Evolutionary conservation across 345 rosid species (phyloP), one percentile per base, ranked within the genome.

Genomic region (Hibiscus trionum): DNA sequence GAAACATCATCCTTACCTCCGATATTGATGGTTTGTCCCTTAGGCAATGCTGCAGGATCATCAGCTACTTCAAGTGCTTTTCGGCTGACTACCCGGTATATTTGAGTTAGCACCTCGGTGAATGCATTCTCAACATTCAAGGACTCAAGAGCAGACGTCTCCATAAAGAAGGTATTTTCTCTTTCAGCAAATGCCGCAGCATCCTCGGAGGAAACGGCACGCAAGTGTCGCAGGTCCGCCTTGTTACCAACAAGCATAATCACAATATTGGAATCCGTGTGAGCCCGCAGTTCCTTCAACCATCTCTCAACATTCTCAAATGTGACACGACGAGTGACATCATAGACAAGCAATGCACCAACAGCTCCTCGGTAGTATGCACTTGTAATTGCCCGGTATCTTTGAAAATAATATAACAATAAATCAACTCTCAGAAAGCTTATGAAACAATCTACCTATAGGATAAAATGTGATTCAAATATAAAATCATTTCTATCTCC

Each of bases 261-360:
- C 58, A 90, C 96, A 11, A 88, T 90, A 75, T 85, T 91, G 76
- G 88, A 76, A 72, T 91, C 96, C 0, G 96, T 90, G 81, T 90
- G 97, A 77, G 79, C 93, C 52, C 97, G 82, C 66, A 91, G 87
- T 83, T 90, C 97, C 82, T 90, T 92, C 61, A 90, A 77, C 97
- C 97, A 92, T 78, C 97, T 88, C 76, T 90, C 92, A 35, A 88
- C 91, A 63, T 91, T 91, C 82, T 90, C 97, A 72, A 90, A 91
- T 1, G 93, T 90, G 21, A 91, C 90, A 73, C 88, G 91, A 14
- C 93, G 77, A 2, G 97, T 91, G 26, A 91, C 92, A 57, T 91
- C 93, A 77, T 88, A 89, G 11, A 91, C 93, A 62, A 91, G 93
- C 80, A 91, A 83, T 44, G 47, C 47, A 44, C 47, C 14, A 0